These are phyloP conservation scores for Eragrostis curvula DNA, from an alignment of 176 grass and related monocot species.

Conservation along the genomic window DNA sequence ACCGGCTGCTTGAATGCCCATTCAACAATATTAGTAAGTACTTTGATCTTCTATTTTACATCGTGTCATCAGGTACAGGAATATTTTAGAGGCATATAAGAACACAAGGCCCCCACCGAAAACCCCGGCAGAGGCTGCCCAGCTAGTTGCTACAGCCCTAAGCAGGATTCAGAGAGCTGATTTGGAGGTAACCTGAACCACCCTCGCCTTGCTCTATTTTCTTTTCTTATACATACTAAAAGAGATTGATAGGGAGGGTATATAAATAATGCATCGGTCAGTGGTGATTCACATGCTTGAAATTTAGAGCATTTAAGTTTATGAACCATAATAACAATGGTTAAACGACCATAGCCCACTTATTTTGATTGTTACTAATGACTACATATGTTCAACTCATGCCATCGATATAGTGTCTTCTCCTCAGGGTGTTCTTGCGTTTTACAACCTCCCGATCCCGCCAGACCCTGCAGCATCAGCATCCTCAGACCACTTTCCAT, in stretches of 20 bases:
- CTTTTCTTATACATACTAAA: background rate
- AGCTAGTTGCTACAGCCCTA: slow-evolving; percentile 43
- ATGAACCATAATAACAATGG: background rate
- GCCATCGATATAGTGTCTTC: slow-evolving; percentile 5
- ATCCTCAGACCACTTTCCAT: slow-evolving; percentile 18
- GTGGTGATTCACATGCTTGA: background rate
- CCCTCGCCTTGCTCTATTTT: background rate
- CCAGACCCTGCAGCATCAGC: background rate
- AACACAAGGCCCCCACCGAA: slow-evolving; percentile 33
- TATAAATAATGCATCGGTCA: background rate
- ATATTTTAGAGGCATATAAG: slow-evolving; percentile 57
- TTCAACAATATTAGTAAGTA: background rate
- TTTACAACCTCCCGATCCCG: slow-evolving; percentile 44
- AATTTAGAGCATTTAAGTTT: background rate
- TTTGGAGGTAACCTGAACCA: slow-evolving; percentile 35
- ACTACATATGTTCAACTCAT: slow-evolving; percentile 7
- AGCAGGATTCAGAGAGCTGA: slow-evolving; percentile 42
- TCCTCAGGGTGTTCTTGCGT: slow-evolving; percentile 49
- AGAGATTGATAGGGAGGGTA: background rate
- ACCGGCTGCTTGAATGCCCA: slow-evolving; percentile 12
- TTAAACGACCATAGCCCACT: background rate
- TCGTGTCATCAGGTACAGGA: slow-evolving; percentile 48
- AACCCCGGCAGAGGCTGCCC: slow-evolving; percentile 49
- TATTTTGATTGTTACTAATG: background rate
- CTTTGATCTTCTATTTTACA: slow-evolving; percentile 22